phyloP scores from a whole-genome alignment of 2,329 filamentous ascomycete genomes.

The Tolypocladium album region DNA sequence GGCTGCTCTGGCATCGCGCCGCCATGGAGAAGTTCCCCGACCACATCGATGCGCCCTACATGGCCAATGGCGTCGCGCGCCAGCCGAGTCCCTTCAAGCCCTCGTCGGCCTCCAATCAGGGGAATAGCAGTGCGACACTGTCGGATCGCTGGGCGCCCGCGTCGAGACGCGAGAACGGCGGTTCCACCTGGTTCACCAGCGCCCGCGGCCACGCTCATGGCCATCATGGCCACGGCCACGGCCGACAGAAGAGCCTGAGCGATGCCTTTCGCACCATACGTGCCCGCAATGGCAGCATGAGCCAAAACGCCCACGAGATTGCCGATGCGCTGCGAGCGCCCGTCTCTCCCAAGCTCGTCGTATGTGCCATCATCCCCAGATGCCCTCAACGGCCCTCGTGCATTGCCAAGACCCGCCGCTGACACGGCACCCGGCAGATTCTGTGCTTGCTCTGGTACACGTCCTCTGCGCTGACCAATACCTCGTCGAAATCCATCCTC shows the following conservation, averaged over 20 bases:
- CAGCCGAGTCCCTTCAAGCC: constrained; percentile 15
- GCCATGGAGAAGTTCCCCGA: constrained; percentile 49
- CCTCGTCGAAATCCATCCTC: constrained; percentile 93
- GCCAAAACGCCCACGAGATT: constrained; percentile 87
- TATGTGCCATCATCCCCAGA: constrained; percentile 32
- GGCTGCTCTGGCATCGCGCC: constrained; percentile 2
- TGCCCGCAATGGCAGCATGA: constrained; percentile 72
- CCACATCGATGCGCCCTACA: constrained; percentile 31
- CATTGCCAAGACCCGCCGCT: background rate
- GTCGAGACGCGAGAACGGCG: constrained; percentile 12
- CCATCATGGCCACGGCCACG: constrained; percentile 56
- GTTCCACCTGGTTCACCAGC: constrained; percentile 10
- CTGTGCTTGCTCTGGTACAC: constrained; percentile 90
- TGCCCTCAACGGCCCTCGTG: background rate
- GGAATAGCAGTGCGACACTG: constrained; percentile 16
- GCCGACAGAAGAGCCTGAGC: constrained; percentile 73
- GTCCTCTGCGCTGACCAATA: constrained; percentile 92
- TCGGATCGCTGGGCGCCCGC: constrained; percentile 17
- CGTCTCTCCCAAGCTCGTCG: constrained; percentile 77
- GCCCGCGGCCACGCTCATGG: constrained; percentile 43
- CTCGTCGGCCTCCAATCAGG: constrained; percentile 11
- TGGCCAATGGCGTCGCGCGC: constrained; percentile 15
- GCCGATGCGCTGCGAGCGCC: constrained; percentile 85
- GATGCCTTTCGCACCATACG: constrained; percentile 82
- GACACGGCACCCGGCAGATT: constrained; percentile 36